Conservation (phyloP, 179 eudicot genomes). For the Gypsophila paniculata region DNA sequence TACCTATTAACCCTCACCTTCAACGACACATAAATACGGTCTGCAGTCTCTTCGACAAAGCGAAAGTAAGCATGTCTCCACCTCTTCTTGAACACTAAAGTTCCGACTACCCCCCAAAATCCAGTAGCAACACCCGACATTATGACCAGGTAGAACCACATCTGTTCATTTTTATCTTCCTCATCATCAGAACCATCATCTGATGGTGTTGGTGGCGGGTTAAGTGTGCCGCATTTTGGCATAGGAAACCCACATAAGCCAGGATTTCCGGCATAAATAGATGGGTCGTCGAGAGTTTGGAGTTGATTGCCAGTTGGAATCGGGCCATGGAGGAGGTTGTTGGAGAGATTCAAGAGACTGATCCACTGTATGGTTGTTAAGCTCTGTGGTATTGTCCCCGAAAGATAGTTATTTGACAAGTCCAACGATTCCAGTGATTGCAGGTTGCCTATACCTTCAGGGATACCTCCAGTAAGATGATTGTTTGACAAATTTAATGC, state of each 20-base stretch:
- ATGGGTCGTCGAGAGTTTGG: constrained; percentile 12
- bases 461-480: constrained; percentile 15
- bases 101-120: constrained; percentile 5
- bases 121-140: constrained; percentile 11
- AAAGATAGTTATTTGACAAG: constrained; percentile 14
- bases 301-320: constrained; percentile 14
- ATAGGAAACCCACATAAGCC: constrained; percentile 9
- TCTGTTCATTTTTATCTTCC: neutral
- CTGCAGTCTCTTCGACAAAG: neutral
- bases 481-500: constrained; percentile 11
- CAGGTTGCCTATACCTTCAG: constrained; percentile 7
- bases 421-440: constrained; percentile 5
- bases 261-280: constrained; percentile 3
- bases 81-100: neutral
- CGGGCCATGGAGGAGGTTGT: constrained; percentile 7
- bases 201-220: neutral
- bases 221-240: neutral
- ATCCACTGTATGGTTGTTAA: neutral
- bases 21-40: neutral
- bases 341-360: constrained; percentile 3
- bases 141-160: constrained; percentile 6
- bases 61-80: constrained; percentile 14
- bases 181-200: neutral
- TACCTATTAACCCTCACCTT: constrained; percentile 2
- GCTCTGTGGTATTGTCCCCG: constrained; percentile 17